Conservation (phyloP, 495 filamentous ascomycete species). For the Podospora sp. region DNA sequence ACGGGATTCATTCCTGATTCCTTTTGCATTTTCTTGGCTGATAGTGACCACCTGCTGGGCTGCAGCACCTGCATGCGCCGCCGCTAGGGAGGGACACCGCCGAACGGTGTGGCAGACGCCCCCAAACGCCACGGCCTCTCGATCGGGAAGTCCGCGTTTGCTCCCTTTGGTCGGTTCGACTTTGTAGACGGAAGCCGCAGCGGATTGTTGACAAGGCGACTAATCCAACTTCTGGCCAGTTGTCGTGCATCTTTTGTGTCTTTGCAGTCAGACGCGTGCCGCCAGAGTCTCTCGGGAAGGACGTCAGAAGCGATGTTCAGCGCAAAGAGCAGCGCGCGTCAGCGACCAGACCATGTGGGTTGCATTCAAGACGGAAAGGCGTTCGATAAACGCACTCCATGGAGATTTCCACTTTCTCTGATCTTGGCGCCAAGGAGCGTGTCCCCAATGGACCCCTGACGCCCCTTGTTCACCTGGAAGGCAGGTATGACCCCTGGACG, state of each 20-base stretch:
- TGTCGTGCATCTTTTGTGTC: not conserved
- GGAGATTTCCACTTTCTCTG: not conserved
- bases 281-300: not conserved
- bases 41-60: not conserved
- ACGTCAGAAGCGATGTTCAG: not conserved
- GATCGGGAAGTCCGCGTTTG: not conserved
- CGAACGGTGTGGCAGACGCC: not conserved
- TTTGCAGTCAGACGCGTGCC: not conserved
- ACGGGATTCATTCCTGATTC: not conserved
- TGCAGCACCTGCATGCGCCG: not conserved
- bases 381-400: slow-evolving; percentile 2
- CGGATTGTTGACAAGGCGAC: not conserved
- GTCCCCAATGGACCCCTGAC: not conserved
- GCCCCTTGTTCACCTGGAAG: not conserved
- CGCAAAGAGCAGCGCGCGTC: not conserved
- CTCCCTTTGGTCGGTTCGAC: not conserved
- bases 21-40: not conserved
- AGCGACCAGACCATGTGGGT: not conserved
- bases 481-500: not conserved
- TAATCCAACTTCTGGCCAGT: not conserved
- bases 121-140: not conserved
- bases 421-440: not conserved
- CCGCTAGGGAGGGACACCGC: not conserved
- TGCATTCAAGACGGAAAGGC: not conserved
- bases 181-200: not conserved